Conservation (phyloP, 2,329 filamentous ascomycete species). For the Clarireedia paspali region DNA sequence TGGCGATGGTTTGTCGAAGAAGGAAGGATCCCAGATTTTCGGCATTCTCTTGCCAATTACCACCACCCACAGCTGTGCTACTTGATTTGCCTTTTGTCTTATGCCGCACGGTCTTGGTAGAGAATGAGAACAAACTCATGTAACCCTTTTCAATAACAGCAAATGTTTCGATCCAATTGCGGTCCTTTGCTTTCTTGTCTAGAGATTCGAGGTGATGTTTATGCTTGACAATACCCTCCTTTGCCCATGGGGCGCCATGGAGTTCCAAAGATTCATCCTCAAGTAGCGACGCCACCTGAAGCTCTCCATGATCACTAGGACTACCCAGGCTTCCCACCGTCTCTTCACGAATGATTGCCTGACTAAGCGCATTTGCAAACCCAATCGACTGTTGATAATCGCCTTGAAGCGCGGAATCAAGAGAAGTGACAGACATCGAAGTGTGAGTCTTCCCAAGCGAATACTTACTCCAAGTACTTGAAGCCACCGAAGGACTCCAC, state of each 20-base stretch:
- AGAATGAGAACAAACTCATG: conserved; percentile 91
- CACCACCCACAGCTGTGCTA: conserved; percentile 73
- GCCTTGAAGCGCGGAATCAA: conserved; percentile 67
- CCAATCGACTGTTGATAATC: conserved; percentile 96
- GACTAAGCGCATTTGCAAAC: conserved; percentile 92
- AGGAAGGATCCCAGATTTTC: conserved; percentile 82
- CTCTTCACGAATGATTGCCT: conserved; percentile 92
- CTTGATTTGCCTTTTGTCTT: conserved; percentile 51
- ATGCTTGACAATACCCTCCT: conserved; percentile 91
- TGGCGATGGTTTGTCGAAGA: conserved; percentile 86
- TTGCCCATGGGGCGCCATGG: conserved; percentile 92
- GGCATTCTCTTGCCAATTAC: conserved; percentile 97
- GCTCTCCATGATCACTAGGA: conserved; percentile 30
- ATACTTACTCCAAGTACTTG: conserved; percentile 93
- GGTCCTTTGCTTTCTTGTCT: conserved; percentile 87
- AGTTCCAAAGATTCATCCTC: conserved; percentile 92
- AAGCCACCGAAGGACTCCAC: conserved; percentile 73
- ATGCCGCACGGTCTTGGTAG: conserved; percentile 64
- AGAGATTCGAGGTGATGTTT: conserved; percentile 90
- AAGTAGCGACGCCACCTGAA: conserved; percentile 54
- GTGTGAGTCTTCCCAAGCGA: conserved; percentile 86
- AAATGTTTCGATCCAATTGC: conserved; percentile 93
- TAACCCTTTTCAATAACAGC: conserved; percentile 93
- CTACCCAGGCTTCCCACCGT: conserved; percentile 43
- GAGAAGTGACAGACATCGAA: conserved; percentile 86